phyloP scores from a whole-genome alignment of 768 basidiomycete genomes.

The Pleurotus salmoneostramineus region DNA sequence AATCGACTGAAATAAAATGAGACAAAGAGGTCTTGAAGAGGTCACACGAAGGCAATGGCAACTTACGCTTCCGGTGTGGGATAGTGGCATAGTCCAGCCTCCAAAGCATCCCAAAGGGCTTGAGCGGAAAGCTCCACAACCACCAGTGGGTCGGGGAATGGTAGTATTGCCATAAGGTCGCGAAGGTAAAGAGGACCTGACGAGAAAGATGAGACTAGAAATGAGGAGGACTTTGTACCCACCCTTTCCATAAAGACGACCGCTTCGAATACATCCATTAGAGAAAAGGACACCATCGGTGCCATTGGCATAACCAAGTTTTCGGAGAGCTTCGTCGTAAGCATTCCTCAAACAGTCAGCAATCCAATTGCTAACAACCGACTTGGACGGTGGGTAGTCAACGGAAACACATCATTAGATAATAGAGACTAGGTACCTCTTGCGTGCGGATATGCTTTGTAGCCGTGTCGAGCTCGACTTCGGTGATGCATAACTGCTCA shows the following conservation, averaged over 20 bases:
- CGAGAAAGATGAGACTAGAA: neutral
- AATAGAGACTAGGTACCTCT: slow-evolving; percentile 44
- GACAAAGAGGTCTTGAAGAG: no score
- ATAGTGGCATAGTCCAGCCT: slow-evolving; percentile 68
- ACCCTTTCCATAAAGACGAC: slow-evolving; percentile 83
- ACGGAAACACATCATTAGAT: neutral
- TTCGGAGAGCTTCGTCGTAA: slow-evolving; percentile 66
- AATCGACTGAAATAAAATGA: slow-evolving; percentile 64
- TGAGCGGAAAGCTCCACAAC: slow-evolving; percentile 78
- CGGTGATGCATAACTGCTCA: slow-evolving; percentile 70
- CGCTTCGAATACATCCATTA: slow-evolving; percentile 82
- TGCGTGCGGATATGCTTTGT: slow-evolving; percentile 67
- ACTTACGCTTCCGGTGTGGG: slow-evolving; percentile 95
- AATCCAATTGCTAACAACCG: slow-evolving; percentile 76
- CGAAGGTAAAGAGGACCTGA: slow-evolving; percentile 80
- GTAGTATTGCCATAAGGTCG: slow-evolving; percentile 84
- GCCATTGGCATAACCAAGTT: slow-evolving; percentile 51
- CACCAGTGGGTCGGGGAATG: slow-evolving; percentile 82
- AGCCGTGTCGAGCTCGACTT: slow-evolving; percentile 64
- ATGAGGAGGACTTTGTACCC: neutral
- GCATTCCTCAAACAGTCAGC: slow-evolving; percentile 81
- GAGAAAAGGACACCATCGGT: slow-evolving; percentile 81
- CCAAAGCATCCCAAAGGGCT: slow-evolving; percentile 76
- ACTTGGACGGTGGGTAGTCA: slow-evolving; percentile 31
- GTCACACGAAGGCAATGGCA: no score